phyloP scores from a whole-genome alignment of 2,329 filamentous ascomycete species.

The Anthostomella pinea region DNA sequence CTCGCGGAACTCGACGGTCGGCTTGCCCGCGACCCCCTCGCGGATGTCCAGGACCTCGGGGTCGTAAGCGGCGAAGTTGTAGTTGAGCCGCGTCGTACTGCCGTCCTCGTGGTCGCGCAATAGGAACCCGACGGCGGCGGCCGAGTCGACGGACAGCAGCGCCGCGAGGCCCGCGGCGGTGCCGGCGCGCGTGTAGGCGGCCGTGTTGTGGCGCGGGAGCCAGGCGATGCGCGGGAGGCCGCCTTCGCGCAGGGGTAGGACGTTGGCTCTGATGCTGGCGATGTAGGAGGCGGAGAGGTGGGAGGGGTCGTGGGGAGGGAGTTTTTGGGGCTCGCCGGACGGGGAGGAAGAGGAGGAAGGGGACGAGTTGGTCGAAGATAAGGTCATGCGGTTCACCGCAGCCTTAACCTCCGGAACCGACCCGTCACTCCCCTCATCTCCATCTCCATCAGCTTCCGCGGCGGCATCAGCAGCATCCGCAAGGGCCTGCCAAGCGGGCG shows the following conservation, averaged over 20 bases:
- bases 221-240: constrained; percentile 14
- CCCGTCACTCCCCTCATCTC: no score
- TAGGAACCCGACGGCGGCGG: constrained; percentile 22
- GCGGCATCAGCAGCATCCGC: no score
- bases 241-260: neutral
- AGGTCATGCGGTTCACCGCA: no score
- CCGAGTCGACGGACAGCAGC: constrained; percentile 24
- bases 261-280: neutral
- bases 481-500: neutral
- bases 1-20: constrained; percentile 37
- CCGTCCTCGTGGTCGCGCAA: neutral
- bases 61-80: constrained; percentile 23
- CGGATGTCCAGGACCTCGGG: neutral
- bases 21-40: neutral
- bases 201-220: constrained; percentile 8
- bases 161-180: constrained; percentile 15
- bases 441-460: no score
- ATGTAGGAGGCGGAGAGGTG: constrained; percentile 9
- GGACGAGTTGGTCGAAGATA: no score
- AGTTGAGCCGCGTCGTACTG: constrained; percentile 15
- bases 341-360: neutral
- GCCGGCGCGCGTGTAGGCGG: neutral
- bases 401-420: no score
- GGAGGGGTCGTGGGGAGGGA: constrained; percentile 18
- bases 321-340: constrained; percentile 2